Percentiles rank a stretch among this genome's conserved stretches.
These are phyloP conservation scores for Gaertneriomyces semiglobifer DNA, from an alignment of 192 early-diverging fungal genomes.

Conservation along the genomic window DNA sequence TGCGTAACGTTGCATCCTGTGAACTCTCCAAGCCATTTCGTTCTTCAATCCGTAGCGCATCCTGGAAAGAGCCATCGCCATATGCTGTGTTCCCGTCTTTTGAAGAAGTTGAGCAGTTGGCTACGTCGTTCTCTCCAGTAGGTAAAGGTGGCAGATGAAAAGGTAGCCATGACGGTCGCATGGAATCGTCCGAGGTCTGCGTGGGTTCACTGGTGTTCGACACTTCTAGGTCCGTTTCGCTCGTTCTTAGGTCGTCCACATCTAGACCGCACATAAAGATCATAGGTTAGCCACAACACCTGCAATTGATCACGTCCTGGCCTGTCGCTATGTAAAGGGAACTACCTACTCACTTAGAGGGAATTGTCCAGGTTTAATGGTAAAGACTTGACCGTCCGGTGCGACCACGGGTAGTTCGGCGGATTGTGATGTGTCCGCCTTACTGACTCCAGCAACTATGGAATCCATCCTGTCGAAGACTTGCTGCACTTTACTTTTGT, in stretches of 20 bases:
- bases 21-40: too few relatives aligned
- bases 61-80: too few relatives aligned
- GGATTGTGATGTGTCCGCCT: background rate
- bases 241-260: background rate
- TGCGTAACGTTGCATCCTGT: background rate
- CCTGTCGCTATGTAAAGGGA: too few relatives aligned
- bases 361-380: conserved; percentile 7
- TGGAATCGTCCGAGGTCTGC: background rate
- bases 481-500: background rate
- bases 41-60: too few relatives aligned
- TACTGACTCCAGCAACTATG: background rate
- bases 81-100: too few relatives aligned
- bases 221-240: background rate
- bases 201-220: background rate
- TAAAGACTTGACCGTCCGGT: background rate
- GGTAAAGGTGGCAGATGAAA: background rate
- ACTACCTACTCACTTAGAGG: conserved; percentile 14
- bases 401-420: background rate
- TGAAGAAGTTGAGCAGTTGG: too few relatives aligned
- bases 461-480: background rate
- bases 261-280: background rate
- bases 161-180: background rate
- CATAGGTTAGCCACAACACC: background rate
- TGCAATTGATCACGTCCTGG: background rate
- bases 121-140: too few relatives aligned